Evolutionary conservation across 495 filamentous ascomycete species (phyloP).

Genomic region (Rhizodiscina lignyota): DNA sequence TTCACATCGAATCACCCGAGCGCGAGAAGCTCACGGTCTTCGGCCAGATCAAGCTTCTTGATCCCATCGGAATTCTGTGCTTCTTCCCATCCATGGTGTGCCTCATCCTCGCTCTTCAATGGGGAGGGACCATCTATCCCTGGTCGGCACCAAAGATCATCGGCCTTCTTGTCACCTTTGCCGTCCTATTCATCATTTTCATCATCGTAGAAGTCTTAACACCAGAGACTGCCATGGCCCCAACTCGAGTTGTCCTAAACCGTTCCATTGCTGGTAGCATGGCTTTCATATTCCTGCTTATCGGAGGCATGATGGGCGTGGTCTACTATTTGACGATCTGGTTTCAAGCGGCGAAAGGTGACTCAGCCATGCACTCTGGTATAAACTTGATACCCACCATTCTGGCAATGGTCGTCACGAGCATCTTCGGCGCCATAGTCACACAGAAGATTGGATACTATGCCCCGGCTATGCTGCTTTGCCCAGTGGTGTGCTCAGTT

Average conservation of each 20-base stretch:
- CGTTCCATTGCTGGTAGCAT: constrained; percentile 25
- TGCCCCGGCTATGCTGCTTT: constrained; percentile 51
- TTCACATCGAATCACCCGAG: constrained; percentile 1
- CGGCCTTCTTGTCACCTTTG: constrained; percentile 28
- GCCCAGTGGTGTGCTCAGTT: constrained; percentile 40
- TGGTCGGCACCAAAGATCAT: constrained; percentile 20
- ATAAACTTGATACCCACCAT: constrained; percentile 65
- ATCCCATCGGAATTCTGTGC: constrained; percentile 31
- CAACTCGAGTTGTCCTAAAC: constrained; percentile 27
- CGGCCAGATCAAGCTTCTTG: constrained; percentile 31
- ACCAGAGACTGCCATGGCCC: constrained; percentile 28
- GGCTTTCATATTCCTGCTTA: constrained; percentile 21
- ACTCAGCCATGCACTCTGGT: constrained; percentile 50
- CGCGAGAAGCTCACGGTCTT: constrained; percentile 1
- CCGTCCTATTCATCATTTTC: constrained; percentile 29
- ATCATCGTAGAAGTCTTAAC: constrained; percentile 31
- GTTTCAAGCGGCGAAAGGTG: constrained; percentile 74
- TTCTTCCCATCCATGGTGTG: constrained; percentile 37
- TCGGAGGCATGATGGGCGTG: constrained; percentile 21
- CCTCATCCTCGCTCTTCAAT: constrained; percentile 12
- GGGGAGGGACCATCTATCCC: constrained; percentile 5
- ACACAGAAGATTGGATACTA: constrained; percentile 59
- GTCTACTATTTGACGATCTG: constrained; percentile 56
- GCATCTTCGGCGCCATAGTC: constrained; percentile 41
- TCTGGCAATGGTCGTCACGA: constrained; percentile 41